A percentile compares a stretch with the other conserved stretches of the same genome.
phyloP scores from a whole-genome alignment of 257 asterid species.

The Marsdenia floribunda region DNA sequence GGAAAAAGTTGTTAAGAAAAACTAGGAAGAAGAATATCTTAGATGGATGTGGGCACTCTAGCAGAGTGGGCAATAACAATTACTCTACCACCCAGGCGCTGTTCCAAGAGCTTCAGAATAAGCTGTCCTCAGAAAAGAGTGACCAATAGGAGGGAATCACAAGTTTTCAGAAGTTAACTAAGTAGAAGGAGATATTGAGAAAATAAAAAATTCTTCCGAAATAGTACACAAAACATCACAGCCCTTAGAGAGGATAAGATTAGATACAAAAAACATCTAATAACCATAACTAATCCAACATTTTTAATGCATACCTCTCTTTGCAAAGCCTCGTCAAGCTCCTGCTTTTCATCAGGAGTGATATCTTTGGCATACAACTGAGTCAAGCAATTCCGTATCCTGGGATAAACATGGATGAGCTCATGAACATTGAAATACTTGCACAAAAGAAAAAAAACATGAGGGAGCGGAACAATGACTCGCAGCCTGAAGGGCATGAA shows the following conservation, averaged over 20 bases:
- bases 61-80: neutral
- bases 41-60: neutral
- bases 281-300: neutral
- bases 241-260: neutral
- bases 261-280: neutral
- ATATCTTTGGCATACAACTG: slow-evolving; percentile 78
- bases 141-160: neutral
- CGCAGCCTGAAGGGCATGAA: neutral
- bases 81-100: neutral
- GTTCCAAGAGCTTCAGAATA: neutral
- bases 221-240: neutral
- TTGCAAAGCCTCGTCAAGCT: slow-evolving; percentile 92
- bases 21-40: too few relatives aligned
- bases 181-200: neutral
- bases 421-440: neutral
- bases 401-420: slow-evolving; percentile 15
- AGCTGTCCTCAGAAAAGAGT: neutral
- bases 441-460: neutral
- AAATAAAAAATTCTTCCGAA: slow-evolving; percentile 1
- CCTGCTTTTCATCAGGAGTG: slow-evolving; percentile 90
- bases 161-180: neutral
- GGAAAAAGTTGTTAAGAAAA: too few relatives aligned
- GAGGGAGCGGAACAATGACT: neutral
- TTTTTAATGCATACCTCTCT: slow-evolving; percentile 60
- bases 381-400: slow-evolving; percentile 81